phyloP scores from a whole-genome alignment of 352 stramenopile species.

The Phytopythium montanum region DNA sequence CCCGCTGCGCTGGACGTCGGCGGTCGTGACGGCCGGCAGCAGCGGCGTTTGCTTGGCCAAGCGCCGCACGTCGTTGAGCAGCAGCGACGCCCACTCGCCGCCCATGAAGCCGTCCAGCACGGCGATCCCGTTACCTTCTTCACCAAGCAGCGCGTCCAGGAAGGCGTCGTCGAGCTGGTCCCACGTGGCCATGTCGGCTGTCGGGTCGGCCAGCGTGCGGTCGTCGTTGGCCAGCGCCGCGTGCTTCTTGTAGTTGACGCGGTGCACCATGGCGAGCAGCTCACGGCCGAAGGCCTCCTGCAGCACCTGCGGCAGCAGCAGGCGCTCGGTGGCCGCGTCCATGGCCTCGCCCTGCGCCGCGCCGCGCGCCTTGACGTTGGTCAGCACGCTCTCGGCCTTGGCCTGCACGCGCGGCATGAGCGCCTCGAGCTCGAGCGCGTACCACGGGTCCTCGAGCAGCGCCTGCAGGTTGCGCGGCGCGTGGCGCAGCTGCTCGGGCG shows the following conservation, averaged over 20 bases:
- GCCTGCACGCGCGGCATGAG: constrained; percentile 81
- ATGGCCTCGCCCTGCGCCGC: constrained; percentile 75
- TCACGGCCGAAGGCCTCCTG: constrained; percentile 85
- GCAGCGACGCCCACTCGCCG: constrained; percentile 65
- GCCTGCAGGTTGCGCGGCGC: constrained; percentile 69
- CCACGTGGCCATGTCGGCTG: constrained; percentile 50
- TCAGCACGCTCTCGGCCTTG: constrained; percentile 72
- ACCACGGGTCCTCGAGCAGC: constrained; percentile 75
- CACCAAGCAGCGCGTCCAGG: constrained; percentile 30
- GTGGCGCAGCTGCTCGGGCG: constrained; percentile 55
- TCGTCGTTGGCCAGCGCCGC: constrained; percentile 63
- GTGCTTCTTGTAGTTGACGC: constrained; percentile 82
- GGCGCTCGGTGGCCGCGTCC: constrained; percentile 60
- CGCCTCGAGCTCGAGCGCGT: constrained; percentile 67
- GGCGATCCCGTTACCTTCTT: constrained; percentile 24
- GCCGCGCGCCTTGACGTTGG: constrained; percentile 77
- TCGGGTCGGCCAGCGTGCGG: constrained; percentile 53
- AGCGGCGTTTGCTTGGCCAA: constrained; percentile 57
- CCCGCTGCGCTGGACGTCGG: constrained; percentile 12
- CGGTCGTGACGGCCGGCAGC: constrained; percentile 22
- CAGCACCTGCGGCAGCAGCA: constrained; percentile 70
- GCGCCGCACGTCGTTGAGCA: constrained; percentile 61
- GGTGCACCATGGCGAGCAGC: constrained; percentile 79
- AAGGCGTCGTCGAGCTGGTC: constrained; percentile 56
- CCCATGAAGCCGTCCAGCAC: constrained; percentile 77